Base-by-base conservation (phyloP, 1,284 basidiomycete species). In the Ceratobasidium sp. region DNA sequence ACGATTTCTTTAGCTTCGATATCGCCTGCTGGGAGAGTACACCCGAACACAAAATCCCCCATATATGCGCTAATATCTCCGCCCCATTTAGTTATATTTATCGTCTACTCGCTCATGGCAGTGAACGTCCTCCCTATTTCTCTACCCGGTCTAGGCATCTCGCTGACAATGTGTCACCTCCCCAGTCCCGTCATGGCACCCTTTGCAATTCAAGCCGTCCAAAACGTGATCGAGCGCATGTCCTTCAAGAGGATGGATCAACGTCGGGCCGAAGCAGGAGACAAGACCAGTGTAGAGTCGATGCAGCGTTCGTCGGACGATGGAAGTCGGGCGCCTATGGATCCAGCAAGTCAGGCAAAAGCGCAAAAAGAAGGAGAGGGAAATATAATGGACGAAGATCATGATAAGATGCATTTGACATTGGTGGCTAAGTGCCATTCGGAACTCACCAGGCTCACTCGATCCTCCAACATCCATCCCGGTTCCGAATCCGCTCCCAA, bases 131-230 rank as follows among this genome's bases (percentile, higher is more conserved):
- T 11, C 32, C 16, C 8, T 41, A 38, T 38, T 11, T 11, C 35
- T n/a, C 23, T 46, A 38, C 35, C 14, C 4, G 21, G 23, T 23
- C 35, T 41, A 28, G 18, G 21, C 3, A 41, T 1, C 44, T 54
- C 14, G 16, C 55, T 54, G 14, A 55, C 44, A 32, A 9, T 16
- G 16, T 14, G 14, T 35, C 16, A 44, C 41, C 2, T 63, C 38
- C n/a, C 14, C 14, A 72, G 69, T 26, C 83, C 83, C 0, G 78
- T 85, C 64, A 81, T 85, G 32, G 82, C 83, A 26, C 81, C 81
- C 8, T 84, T 85, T 69, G 83, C 82, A 21, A 81, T 83, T 6
- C 81, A 82, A 57, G 81, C 82, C n/a, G 79, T 84, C 43, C 80
- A 80, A 23, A 79, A 80, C 77, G 73, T 83, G 38, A 79, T 83